Evolutionary conservation across 352 stramenopile species (phyloP).

Genomic region (Globisporangium nagaii): DNA sequence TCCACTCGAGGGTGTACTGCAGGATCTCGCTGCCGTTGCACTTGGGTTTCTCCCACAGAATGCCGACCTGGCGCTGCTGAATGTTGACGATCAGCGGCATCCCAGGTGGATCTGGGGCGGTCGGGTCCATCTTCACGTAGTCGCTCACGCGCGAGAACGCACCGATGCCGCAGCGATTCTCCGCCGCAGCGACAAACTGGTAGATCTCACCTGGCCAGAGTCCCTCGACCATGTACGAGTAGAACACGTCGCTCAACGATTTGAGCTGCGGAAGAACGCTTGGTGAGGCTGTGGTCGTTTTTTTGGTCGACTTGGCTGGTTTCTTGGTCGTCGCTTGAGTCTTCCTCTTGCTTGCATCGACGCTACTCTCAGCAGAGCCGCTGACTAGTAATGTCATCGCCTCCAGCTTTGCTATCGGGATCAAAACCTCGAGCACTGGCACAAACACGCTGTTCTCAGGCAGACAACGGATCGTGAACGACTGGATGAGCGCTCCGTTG

Average conservation of each 20-base stretch:
- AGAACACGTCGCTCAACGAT: conserved; percentile 4
- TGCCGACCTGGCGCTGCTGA: conserved; percentile 27
- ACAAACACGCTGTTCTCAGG: conserved; percentile 49
- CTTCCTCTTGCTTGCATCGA: background rate
- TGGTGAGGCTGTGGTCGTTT: background rate
- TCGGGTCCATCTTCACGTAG: conserved; percentile 70
- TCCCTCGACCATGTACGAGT: conserved; percentile 29
- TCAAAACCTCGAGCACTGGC: conserved; percentile 20
- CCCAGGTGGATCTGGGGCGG: conserved; percentile 38
- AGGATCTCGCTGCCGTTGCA: conserved; percentile 68
- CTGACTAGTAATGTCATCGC: background rate
- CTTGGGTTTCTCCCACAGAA: conserved; percentile 53
- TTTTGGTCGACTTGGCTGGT: background rate
- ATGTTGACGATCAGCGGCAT: conserved; percentile 30
- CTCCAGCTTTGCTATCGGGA: conserved; percentile 25
- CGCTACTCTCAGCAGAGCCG: background rate
- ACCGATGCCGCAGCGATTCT: conserved; percentile 58
- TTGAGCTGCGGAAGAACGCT: no score
- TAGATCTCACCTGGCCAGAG: conserved; percentile 71
- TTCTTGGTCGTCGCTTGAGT: background rate
- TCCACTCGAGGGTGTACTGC: conserved; percentile 61
- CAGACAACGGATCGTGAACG: conserved; percentile 50
- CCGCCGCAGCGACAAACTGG: conserved; percentile 61
- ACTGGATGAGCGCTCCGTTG: conserved; percentile 49
- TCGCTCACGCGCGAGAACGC: conserved; percentile 61